These are phyloP conservation scores for Carnegiea gigantea DNA, from an alignment of 179 eudicot genomes.

Conservation along the genomic window DNA sequence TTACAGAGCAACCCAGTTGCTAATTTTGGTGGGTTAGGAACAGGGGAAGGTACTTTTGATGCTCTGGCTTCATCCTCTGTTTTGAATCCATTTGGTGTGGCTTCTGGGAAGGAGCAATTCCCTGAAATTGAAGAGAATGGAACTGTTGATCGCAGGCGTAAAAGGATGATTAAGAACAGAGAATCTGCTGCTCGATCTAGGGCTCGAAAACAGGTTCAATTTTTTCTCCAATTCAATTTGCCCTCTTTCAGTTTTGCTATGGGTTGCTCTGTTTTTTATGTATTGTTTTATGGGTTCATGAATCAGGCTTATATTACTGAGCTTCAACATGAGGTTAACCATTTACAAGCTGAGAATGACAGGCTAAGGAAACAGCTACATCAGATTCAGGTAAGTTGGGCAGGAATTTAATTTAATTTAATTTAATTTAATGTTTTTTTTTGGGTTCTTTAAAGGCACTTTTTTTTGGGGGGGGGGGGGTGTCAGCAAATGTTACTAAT, in stretches of 20 bases:
- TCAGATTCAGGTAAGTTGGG: conserved; percentile 26
- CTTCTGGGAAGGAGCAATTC: conserved; percentile 12
- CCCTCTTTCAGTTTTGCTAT: background rate
- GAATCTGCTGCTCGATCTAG: conserved; percentile 43
- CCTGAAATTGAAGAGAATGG: conserved; percentile 10
- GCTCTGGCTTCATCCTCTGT: conserved; percentile 21
- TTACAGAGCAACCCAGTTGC: background rate
- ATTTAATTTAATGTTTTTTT: background rate
- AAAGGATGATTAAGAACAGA: conserved; percentile 36
- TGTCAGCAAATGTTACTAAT: background rate
- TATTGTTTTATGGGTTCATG: background rate
- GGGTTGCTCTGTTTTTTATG: background rate
- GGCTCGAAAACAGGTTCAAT: conserved; percentile 35
- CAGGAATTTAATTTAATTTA: background rate
- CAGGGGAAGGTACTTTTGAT: conserved; percentile 14
- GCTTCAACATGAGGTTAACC: conserved; percentile 21
- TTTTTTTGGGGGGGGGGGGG: background rate
- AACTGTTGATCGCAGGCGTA: conserved; percentile 20
- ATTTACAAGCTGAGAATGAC: conserved; percentile 19
- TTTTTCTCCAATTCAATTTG: background rate
- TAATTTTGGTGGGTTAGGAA: background rate
- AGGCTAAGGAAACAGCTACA: conserved; percentile 28
- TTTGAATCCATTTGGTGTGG: background rate
- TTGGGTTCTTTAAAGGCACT: background rate
- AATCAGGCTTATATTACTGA: conserved; percentile 30